Conservation (phyloP, 139 green algal species). For the Coelastrella sp. region DNA sequence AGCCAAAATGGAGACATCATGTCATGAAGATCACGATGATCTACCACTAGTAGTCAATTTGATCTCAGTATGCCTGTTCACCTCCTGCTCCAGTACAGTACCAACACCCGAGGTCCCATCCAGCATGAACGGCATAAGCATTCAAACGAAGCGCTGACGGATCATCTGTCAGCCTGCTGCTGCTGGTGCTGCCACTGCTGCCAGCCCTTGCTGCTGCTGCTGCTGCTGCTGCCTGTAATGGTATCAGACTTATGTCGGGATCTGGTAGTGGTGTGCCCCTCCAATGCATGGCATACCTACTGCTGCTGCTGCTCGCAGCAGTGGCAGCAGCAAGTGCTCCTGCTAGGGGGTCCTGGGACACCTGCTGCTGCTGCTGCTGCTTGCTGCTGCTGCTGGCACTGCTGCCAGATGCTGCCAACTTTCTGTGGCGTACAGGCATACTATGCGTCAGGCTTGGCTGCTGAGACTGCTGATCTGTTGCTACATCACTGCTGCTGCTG, state of each 20-base stretch:
- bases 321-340: neutral
- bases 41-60: no score
- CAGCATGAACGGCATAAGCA: neutral
- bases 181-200: constrained; percentile 1
- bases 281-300: constrained; percentile 15
- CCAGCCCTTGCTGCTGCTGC: constrained; percentile 4
- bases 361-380: neutral
- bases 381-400: neutral
- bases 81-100: constrained; percentile 17
- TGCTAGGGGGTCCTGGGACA: neutral
- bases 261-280: neutral
- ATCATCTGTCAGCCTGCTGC: neutral
- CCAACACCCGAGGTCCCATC: constrained; percentile 30
- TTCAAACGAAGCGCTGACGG: neutral
- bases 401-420: neutral
- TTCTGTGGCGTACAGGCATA: neutral
- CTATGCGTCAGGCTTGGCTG: neutral
- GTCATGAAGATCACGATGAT: no score
- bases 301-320: neutral
- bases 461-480: neutral
- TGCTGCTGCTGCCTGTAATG: neutral
- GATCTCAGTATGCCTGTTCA: no score
- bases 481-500: neutral
- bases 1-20: no score
- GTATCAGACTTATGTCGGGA: neutral